A percentile compares a stretch with the other conserved stretches of the same genome.
These are phyloP conservation scores for Linnemannia exigua DNA, from an alignment of 192 early-diverging fungal genomes.

Conservation along the genomic window DNA sequence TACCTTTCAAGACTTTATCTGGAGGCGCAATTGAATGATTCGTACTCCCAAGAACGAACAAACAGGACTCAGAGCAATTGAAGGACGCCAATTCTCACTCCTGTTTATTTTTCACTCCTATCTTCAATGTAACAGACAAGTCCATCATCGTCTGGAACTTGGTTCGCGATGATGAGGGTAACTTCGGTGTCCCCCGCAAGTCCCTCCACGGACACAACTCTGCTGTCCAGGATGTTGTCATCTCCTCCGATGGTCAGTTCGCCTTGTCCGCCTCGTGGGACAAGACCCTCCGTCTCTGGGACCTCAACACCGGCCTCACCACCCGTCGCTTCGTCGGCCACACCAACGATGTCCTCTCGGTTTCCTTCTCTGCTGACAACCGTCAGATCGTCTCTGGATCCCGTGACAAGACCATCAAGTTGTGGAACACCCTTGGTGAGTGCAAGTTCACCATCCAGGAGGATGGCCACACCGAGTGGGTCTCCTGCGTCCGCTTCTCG, in stretches of 20 bases:
- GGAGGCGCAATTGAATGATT: too few relatives aligned
- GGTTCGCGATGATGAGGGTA: slow-evolving; percentile 88
- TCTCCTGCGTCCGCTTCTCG: slow-evolving; percentile 99
- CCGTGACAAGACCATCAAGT: slow-evolving; percentile 99
- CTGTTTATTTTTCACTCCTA: not conserved
- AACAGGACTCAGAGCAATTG: not conserved
- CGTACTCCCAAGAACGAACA: not conserved
- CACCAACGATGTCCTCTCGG: slow-evolving; percentile 97
- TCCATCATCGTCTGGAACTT: slow-evolving; percentile 98
- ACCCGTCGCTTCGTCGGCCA: slow-evolving; percentile 98
- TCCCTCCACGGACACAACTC: slow-evolving; percentile 98
- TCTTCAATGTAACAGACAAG: slow-evolving; percentile 81
- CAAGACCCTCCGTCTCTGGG: slow-evolving; percentile 99
- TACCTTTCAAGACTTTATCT: not conserved
- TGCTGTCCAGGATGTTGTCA: slow-evolving; percentile 98
- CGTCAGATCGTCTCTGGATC: slow-evolving; percentile 99
- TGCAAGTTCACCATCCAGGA: slow-evolving; percentile 99
- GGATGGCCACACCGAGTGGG: slow-evolving; percentile 98
- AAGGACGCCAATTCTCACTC: slow-evolving; percentile 4
- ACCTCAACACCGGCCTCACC: slow-evolving; percentile 95
- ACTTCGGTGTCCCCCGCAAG: slow-evolving; percentile 93
- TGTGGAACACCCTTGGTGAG: slow-evolving; percentile 99
- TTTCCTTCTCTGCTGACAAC: slow-evolving; percentile 99
- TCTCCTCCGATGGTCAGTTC: slow-evolving; percentile 99
- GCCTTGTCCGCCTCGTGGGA: slow-evolving; percentile 99